phyloP scores from a whole-genome alignment of 805 yeast species.

The Myxozyma kluyveri region DNA sequence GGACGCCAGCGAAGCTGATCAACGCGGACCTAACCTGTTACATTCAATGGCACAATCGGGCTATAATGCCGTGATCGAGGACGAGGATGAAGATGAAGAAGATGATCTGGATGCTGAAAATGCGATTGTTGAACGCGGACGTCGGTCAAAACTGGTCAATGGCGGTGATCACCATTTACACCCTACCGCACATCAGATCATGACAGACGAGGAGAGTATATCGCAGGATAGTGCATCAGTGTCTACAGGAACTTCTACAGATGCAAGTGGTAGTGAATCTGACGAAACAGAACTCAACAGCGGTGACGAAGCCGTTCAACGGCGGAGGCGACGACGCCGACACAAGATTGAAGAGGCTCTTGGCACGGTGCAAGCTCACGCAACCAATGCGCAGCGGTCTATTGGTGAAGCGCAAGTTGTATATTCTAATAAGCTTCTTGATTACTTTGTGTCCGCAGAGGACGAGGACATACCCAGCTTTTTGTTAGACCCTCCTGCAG shows the following conservation, averaged over 20 bases:
- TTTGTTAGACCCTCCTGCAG: conserved; percentile 59
- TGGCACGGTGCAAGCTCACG: neutral
- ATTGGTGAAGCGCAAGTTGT: conserved; percentile 39
- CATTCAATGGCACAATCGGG: neutral
- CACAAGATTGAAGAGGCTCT: conserved; percentile 13
- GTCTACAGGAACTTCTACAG: conserved; percentile 41
- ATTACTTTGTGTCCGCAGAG: conserved; percentile 56
- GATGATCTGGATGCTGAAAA: conserved; percentile 1
- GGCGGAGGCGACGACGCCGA: conserved; percentile 1
- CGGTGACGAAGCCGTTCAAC: conserved; percentile 3
- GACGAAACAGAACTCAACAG: conserved; percentile 37
- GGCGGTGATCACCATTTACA: neutral
- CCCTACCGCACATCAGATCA: conserved; percentile 27
- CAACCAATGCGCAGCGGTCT: conserved; percentile 19
- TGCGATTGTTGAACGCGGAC: neutral
- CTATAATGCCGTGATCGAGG: neutral
- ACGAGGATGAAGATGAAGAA: conserved; percentile 3
- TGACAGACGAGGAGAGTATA: conserved; percentile 27
- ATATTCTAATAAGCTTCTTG: conserved; percentile 49
- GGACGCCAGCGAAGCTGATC: conserved; percentile 3
- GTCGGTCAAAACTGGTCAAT: neutral
- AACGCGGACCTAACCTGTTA: neutral
- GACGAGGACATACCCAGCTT: conserved; percentile 63
- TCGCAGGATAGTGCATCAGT: conserved; percentile 34
- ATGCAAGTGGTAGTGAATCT: conserved; percentile 55